Evolutionary conservation across 2,329 filamentous ascomycete species (phyloP).

Genomic region (Diplocarpon rosae): DNA sequence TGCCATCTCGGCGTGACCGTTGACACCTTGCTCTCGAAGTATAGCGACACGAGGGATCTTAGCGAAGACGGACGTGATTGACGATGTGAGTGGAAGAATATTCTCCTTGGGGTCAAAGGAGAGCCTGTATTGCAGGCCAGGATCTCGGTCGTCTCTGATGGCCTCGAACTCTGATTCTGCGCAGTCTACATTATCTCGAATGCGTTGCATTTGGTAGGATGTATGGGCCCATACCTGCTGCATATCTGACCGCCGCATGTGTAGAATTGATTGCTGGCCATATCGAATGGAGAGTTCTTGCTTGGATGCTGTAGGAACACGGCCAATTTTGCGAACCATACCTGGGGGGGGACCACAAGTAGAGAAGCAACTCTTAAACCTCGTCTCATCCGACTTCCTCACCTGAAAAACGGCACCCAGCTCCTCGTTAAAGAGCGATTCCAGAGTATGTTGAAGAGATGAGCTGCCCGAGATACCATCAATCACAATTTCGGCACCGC

Average conservation of each 20-base stretch:
- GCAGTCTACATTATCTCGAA: conserved; percentile 78
- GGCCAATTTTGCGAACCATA: conserved; percentile 74
- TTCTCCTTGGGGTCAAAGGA: conserved; percentile 68
- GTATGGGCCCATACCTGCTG: conserved; percentile 85
- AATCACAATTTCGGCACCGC: conserved; percentile 74
- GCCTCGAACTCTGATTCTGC: conserved; percentile 73
- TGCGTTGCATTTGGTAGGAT: conserved; percentile 81
- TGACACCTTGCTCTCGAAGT: conserved; percentile 88
- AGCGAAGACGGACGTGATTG: conserved; percentile 41
- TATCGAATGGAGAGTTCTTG: conserved; percentile 71
- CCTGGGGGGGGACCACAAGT: conserved; percentile 77
- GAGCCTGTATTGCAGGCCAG: conserved; percentile 75
- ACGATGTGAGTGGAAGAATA: conserved; percentile 53
- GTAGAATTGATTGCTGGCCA: conserved; percentile 56
- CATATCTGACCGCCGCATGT: conserved; percentile 58
- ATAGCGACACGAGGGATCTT: conserved; percentile 71
- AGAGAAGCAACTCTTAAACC: conserved; percentile 83
- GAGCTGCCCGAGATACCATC: conserved; percentile 59
- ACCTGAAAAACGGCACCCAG: conserved; percentile 95
- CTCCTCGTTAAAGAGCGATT: conserved; percentile 89
- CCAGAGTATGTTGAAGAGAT: conserved; percentile 49
- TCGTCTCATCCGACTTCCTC: conserved; percentile 68
- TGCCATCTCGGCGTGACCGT: conserved; percentile 95
- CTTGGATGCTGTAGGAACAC: conserved; percentile 55
- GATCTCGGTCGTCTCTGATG: conserved; percentile 64